Evolutionary conservation across 495 filamentous ascomycete species (phyloP).

Genomic region (Aspergillus nidulans): DNA sequence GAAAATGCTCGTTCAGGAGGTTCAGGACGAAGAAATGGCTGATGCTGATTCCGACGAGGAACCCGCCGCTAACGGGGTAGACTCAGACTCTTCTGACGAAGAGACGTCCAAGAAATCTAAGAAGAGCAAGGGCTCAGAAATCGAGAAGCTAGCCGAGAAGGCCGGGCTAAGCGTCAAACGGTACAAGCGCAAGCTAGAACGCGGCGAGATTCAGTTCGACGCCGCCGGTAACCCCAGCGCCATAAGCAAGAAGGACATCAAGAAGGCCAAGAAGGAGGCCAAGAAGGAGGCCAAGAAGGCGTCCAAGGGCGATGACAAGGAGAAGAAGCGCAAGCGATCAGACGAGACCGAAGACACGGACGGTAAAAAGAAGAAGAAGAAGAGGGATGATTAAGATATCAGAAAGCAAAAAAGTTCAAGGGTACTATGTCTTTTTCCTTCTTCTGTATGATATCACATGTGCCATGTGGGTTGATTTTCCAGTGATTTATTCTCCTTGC

Average conservation of each 20-base stretch:
- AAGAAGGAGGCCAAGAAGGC: constrained; percentile 59
- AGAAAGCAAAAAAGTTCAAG: constrained; percentile 18
- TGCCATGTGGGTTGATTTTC: constrained; percentile 25
- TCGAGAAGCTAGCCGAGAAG: constrained; percentile 53
- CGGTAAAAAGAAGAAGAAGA: constrained; percentile 50
- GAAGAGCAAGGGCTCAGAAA: constrained; percentile 49
- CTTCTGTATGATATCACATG: constrained; percentile 48
- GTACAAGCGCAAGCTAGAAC: constrained; percentile 67
- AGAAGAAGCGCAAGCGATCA: constrained; percentile 55
- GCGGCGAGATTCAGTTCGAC: constrained; percentile 60
- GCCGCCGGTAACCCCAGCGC: constrained; percentile 54
- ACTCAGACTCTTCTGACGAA: constrained; percentile 43
- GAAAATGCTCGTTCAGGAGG: constrained; percentile 51
- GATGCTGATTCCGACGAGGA: constrained; percentile 41
- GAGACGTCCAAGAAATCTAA: constrained; percentile 38
- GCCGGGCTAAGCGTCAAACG: constrained; percentile 63
- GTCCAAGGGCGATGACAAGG: constrained; percentile 45
- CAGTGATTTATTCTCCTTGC: constrained; percentile 25
- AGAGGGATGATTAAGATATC: constrained; percentile 51
- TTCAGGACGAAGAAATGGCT: constrained; percentile 52
- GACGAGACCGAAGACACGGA: constrained; percentile 43
- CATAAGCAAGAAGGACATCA: constrained; percentile 71
- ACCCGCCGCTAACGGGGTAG: constrained; percentile 41
- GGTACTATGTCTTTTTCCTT: constrained; percentile 24
- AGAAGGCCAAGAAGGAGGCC: constrained; percentile 66